Conservation (phyloP, 495 filamentous ascomycete genomes). For the Xylaria telfairii region DNA sequence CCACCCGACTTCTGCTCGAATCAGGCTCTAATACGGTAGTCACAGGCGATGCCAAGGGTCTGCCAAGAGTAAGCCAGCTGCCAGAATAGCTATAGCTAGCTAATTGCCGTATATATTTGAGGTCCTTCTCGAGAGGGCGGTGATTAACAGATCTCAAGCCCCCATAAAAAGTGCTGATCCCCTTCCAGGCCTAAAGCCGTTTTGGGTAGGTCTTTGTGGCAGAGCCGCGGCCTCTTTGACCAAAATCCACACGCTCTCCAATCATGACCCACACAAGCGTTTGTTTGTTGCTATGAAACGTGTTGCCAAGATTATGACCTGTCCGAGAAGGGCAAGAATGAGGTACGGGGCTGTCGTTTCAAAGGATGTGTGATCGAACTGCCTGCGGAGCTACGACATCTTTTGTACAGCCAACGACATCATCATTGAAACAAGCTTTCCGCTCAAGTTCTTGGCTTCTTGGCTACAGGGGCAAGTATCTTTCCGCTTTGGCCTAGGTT, state of each 20-base stretch:
- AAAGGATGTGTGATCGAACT: too few relatives aligned
- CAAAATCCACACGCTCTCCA: too few relatives aligned
- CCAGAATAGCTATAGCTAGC: constrained; percentile 4
- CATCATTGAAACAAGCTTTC: constrained; percentile 10
- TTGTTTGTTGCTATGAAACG: too few relatives aligned
- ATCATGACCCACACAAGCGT: too few relatives aligned
- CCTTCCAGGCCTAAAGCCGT: neutral
- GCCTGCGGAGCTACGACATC: neutral
- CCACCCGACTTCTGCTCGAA: neutral
- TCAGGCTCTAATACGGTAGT: neutral
- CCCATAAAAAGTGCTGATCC: constrained; percentile 14
- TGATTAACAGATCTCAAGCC: constrained; percentile 4
- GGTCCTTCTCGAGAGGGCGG: constrained; percentile 12
- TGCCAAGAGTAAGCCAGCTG: constrained; percentile 7
- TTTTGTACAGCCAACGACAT: neutral
- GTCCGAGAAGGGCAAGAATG: too few relatives aligned
- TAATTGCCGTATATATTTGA: neutral
- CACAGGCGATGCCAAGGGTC: neutral
- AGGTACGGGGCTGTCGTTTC: too few relatives aligned
- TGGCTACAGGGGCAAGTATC: constrained; percentile 1
- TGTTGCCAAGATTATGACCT: too few relatives aligned
- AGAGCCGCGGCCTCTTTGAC: neutral
- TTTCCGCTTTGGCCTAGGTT: neutral
- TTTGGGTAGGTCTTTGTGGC: constrained; percentile 3
- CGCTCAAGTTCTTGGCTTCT: neutral